Base-by-base conservation (phyloP, 2,329 filamentous ascomycete species). In the Penicillium janthinellum region DNA sequence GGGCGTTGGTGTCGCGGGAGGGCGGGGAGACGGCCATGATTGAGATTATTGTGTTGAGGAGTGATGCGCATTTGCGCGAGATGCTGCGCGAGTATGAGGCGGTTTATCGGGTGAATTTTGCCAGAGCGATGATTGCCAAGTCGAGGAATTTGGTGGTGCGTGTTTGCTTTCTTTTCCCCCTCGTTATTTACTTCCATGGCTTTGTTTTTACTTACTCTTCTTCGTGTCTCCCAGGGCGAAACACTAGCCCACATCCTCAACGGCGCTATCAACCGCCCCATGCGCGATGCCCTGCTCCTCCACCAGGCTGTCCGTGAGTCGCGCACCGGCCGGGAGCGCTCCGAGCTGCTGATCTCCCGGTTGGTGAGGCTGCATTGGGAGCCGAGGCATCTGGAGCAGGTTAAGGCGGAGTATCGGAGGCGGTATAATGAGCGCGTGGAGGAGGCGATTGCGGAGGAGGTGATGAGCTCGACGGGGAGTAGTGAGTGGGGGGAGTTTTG, bases 321-420 rank as follows among this genome's bases (percentile, higher is more conserved):
- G 3, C 85, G 83, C 1, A 87, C 88, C 1, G 86, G 84, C 64
- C 86, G 85, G 64, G 90, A 94, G 71, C 87, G 94, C 34, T 89
- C 90, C 48, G 94, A 97, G 74, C 81, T 97, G 51, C 86, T 99
- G 53, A 96, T 96, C 64, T 93, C 90, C 3, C 85, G 95, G 1
- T 83, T 98, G 1, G 91, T 97, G 45, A 85, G 95, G 35, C 87
- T 94, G 75, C 95, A 98, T 77, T 98, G 95, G 95, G 93, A 98
- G 71, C 85, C 89, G 4, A 78, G 84, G 64, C 94, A 98, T 76
- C 83, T 98, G 78, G 85, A 88, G 60, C 84, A 85, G 20, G 86
- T 98, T 56, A 96, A 96, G 82, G 78, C 79, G 35, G 90, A 92
- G 63, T 99, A 92, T 76, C 83, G 86, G 58, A 86, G 89, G 62